Conservation (phyloP, 768 basidiomycete species). For the Leccinum ochraceum region DNA sequence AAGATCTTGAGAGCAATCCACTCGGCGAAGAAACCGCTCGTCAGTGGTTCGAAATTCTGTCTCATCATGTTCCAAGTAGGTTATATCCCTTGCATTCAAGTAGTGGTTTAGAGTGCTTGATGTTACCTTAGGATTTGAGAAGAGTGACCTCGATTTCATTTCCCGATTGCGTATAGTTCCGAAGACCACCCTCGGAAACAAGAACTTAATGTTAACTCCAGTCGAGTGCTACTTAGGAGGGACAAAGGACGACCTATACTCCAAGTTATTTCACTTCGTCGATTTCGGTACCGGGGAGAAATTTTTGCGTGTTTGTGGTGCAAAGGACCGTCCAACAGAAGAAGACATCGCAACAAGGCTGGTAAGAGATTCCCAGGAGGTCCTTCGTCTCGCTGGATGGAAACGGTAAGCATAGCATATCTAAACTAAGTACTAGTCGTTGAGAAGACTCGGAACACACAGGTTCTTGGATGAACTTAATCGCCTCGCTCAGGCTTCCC, state of each 20-base stretch:
- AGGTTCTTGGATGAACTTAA: constrained; percentile 36
- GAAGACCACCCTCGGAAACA: constrained; percentile 31
- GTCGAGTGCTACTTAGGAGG: constrained; percentile 55
- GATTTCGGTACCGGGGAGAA: constrained; percentile 81
- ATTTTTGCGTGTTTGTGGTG: constrained; percentile 83
- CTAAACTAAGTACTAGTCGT: neutral
- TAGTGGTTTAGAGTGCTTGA: neutral
- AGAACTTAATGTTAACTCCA: constrained; percentile 42
- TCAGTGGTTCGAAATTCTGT: constrained; percentile 64
- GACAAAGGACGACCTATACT: constrained; percentile 55
- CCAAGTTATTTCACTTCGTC: constrained; percentile 48
- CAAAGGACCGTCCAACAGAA: constrained; percentile 78
- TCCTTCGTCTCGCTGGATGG: constrained; percentile 69
- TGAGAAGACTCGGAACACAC: neutral
- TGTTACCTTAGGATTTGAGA: constrained; percentile 50
- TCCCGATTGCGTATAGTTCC: constrained; percentile 67
- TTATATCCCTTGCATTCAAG: constrained; percentile 44
- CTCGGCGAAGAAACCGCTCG: constrained; percentile 54
- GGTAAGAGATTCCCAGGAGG: constrained; percentile 60
- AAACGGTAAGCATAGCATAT: constrained; percentile 32
- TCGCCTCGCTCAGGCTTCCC: neutral
- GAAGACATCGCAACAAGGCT: constrained; percentile 71
- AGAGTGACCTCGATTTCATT: constrained; percentile 54
- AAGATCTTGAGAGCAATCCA: constrained; percentile 40
- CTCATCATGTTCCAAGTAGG: constrained; percentile 57